Evolutionary conservation across 805 yeast species (phyloP), one percentile per base, ranked within the genome.

Genomic region (Ogataea methanolica): DNA sequence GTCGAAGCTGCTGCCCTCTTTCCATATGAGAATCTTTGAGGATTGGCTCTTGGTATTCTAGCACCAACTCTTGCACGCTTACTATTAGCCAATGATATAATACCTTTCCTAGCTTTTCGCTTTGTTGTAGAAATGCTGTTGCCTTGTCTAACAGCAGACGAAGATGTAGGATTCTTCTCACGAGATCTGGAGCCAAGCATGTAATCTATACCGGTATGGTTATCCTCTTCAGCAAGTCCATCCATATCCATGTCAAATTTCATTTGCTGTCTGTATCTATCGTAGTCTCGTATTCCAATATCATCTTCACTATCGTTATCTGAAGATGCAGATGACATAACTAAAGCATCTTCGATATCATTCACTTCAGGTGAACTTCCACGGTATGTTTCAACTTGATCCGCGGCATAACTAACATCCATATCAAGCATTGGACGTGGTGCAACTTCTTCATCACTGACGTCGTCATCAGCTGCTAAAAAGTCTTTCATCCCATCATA

Each of bases 181-280:
- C 31, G 31, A 26, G 31, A 26, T 26, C 31, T 26, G 31, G 31
- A 26, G 9, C 31, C 31, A 11, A 61, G 45, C 68, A 65, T 63
- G 31, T 54, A 54, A 41, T 63, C 56, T 15, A 64, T 57, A 3
- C 67, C 66, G 16, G 61, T 41, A 1, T 52, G 36, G 4, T 38
- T 29, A 36, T 58, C 65, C 41, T 65, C 69, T 43, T 55, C 56
- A 2, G 68, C 67, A 22, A 47, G 43, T 5, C 58, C 66, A 29
- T 46, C 42, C 39, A 39, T 29, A 45, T 47, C 46, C 44, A 39
- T 45, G 2, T 22, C 33, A 7, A 17, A 21, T 22, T 23, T 46
- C 39, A 45, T 29, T 5, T 39, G 33, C 11, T 35, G 38, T 15
- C 35, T 37, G 11, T 39, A 47, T 33, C 33, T 35, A 34, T 51